Percentiles rank a stretch among this genome's conserved stretches.
phyloP scores from a whole-genome alignment of 2,329 filamentous ascomycete genomes.

The Verticillium albo-atrum region DNA sequence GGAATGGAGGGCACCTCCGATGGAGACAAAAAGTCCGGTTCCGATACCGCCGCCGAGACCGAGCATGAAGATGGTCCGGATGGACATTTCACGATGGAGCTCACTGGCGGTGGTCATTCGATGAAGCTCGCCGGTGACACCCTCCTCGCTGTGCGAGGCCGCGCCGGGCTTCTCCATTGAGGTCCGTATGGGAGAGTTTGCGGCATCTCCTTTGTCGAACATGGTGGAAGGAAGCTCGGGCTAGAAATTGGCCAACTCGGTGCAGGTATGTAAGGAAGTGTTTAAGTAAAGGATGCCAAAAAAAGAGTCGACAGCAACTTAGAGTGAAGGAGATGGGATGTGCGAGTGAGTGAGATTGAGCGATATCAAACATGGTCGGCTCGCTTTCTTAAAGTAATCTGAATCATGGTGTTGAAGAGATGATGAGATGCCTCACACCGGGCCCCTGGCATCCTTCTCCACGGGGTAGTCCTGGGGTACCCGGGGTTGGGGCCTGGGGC shows the following conservation, averaged over 20 bases:
- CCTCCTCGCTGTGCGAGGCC: neutral
- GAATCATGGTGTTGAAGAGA: neutral
- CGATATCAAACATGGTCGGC: neutral
- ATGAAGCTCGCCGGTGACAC: neutral
- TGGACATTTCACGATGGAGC: conserved; percentile 5
- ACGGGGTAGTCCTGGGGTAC: neutral
- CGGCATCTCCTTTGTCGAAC: neutral
- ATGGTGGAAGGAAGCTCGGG: neutral
- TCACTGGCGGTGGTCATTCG: conserved; percentile 1
- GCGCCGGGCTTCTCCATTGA: neutral
- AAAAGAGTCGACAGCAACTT: no score
- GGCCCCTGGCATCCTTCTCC: neutral
- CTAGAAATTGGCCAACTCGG: no score
- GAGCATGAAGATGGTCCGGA: conserved; percentile 2
- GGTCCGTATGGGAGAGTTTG: neutral
- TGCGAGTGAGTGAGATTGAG: neutral
- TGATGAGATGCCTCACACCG: neutral
- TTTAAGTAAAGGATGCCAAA: no score
- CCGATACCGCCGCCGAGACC: conserved; percentile 3
- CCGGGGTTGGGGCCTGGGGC: neutral
- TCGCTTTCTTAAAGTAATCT: neutral
- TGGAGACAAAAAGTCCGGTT: conserved; percentile 2
- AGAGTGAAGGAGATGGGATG: neutral
- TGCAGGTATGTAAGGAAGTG: no score
- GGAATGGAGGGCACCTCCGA: conserved; percentile 18